These are phyloP conservation scores for Phytophthora tubulina DNA, from an alignment of 352 stramenopile species.

Conservation along the genomic window DNA sequence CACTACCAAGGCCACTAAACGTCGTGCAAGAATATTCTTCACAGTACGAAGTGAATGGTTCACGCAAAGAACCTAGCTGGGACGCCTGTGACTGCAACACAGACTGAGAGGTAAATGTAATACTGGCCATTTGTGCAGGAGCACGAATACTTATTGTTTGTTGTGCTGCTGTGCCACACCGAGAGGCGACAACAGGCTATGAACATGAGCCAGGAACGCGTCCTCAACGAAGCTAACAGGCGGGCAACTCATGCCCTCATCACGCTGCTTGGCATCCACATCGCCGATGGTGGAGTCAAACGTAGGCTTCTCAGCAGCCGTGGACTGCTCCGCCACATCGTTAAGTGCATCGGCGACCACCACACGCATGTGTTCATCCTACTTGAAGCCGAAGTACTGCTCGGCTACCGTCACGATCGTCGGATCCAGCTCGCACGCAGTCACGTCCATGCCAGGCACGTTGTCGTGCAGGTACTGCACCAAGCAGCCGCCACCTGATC, in stretches of 20 bases:
- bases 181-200: conserved; percentile 40
- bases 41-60: conserved; percentile 2
- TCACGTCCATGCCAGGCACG: conserved; percentile 58
- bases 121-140: too few relatives aligned
- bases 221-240: conserved; percentile 69
- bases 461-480: conserved; percentile 74
- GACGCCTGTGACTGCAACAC: not conserved
- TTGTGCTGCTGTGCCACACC: conserved; percentile 35
- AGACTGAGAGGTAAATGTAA: not conserved
- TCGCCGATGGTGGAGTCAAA: conserved; percentile 79
- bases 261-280: conserved; percentile 76
- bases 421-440: conserved; percentile 73
- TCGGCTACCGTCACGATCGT: conserved; percentile 71
- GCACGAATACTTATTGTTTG: too few relatives aligned
- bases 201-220: conserved; percentile 49
- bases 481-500: conserved; percentile 64
- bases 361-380: conserved; percentile 53
- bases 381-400: conserved; percentile 74
- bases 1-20: not conserved
- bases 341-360: conserved; percentile 61
- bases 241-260: conserved; percentile 78
- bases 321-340: conserved; percentile 46
- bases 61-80: not conserved
- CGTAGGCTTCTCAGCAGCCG: conserved; percentile 17
- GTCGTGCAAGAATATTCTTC: not conserved